Evolutionary conservation across 495 filamentous ascomycete genomes (phyloP).

Genomic region (Lepidopterella palustris): DNA sequence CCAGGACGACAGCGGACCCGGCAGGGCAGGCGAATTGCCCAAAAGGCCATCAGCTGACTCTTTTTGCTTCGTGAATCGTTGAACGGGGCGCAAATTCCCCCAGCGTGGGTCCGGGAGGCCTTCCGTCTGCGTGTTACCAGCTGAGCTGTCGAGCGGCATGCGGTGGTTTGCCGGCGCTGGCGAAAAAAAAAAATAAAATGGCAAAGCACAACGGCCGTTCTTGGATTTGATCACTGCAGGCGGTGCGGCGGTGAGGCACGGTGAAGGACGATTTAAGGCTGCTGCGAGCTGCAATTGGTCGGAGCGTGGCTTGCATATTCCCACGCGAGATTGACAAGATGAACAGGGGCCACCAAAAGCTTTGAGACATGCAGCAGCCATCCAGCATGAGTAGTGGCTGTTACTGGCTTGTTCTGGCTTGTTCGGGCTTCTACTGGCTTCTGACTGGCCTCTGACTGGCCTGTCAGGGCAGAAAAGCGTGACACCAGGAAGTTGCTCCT

Average conservation of each 20-base stretch:
- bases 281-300: conserved; percentile 19
- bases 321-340: conserved; percentile 30
- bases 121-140: conserved; percentile 19
- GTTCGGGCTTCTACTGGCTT: too few relatives aligned
- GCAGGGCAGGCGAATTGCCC: conserved; percentile 1
- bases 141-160: conserved; percentile 8
- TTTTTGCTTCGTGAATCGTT: conserved; percentile 1
- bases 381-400: too few relatives aligned
- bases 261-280: conserved; percentile 25
- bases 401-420: too few relatives aligned
- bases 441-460: too few relatives aligned
- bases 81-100: neutral
- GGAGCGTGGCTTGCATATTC: conserved; percentile 25
- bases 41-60: neutral
- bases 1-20: neutral
- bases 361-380: conserved; percentile 22
- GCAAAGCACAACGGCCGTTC: conserved; percentile 22
- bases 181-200: conserved; percentile 8
- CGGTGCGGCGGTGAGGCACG: conserved; percentile 17
- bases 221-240: neutral
- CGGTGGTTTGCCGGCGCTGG: conserved; percentile 9
- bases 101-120: conserved; percentile 2
- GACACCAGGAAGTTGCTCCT: too few relatives aligned
- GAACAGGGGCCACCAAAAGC: conserved; percentile 14
- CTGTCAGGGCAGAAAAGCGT: too few relatives aligned